Base-by-base conservation (phyloP, 768 basidiomycete genomes). In the Phylloporus sp. region DNA sequence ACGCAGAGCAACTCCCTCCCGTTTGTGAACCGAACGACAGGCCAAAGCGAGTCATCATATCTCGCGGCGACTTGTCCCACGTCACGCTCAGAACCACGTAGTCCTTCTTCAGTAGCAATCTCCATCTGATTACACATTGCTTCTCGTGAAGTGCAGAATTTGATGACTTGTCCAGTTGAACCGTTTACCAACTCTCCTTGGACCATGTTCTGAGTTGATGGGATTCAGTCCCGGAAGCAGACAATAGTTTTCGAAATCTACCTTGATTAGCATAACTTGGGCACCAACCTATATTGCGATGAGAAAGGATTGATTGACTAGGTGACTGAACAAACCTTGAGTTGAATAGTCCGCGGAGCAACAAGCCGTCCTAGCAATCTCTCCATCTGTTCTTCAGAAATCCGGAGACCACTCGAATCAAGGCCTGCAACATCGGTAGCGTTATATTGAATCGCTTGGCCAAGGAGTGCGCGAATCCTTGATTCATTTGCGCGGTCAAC, bases 181-280 rank as follows among this genome's bases (percentile, higher is more conserved):
- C 86, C 86, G 53, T 88, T 88, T 15, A 88, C 83, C 23, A 88
- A 67, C 35, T 66, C 54, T 21, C 84, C 86, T 72, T 86, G 85
- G 1, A 74, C 59, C 45, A 86, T 61, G 53, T 88, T 88, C 84
- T 87, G 52, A 20, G 36, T 7, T 17, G 11, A 13, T 21, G 39
- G 38, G 24, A 13, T 37, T 53, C 20, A 48, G 26, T 42, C 6
- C 15, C 10, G 28, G 10, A 21, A 29, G 26, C 52, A 29, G 27
- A 15, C 5, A 8, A 31, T n/a, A n/a, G 3, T 28, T 9, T 37
- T 26, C 6, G 21, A 32, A n/a, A 38, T 38, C 8, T 48, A 80
- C 84, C 72, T 86, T 86, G 53, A 86, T 73, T 3, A 87, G 62
- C 88, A 90, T 90, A 5, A 95, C 92, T 61, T 95, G 92, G 4